These are phyloP conservation scores for Saccharomycopsis javanensis DNA, from an alignment of 805 yeast species.

Conservation along the genomic window DNA sequence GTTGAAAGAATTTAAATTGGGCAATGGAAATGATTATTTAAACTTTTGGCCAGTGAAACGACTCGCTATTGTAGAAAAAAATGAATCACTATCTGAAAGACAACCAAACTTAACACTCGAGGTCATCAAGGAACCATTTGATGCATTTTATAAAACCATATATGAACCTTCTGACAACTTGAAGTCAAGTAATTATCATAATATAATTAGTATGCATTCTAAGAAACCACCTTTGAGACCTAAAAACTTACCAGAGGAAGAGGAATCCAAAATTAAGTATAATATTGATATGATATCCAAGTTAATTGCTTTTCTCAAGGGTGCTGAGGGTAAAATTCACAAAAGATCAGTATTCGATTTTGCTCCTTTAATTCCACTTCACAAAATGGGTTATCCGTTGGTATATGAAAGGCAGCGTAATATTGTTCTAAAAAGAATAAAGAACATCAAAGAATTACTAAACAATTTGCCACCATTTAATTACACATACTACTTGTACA, in stretches of 20 bases:
- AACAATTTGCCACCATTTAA: constrained; percentile 1
- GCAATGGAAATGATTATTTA: neutral
- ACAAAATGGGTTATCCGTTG: constrained; percentile 4
- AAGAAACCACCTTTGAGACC: neutral
- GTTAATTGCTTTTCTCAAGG: neutral
- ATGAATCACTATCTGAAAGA: neutral
- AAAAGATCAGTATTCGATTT: neutral
- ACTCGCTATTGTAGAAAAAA: neutral
- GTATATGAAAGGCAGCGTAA: constrained; percentile 10
- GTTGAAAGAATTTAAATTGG: constrained; percentile 1
- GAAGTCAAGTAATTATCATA: neutral
- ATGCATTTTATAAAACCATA: neutral
- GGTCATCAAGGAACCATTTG: constrained; percentile 6
- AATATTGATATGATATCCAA: neutral
- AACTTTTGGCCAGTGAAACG: constrained; percentile 9
- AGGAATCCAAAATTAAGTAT: neutral
- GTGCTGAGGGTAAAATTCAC: neutral
- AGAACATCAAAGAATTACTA: neutral
- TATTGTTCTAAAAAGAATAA: constrained; percentile 6
- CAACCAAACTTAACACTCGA: neutral
- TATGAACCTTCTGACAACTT: neutral
- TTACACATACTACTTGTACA: neutral
- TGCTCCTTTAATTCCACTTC: constrained; percentile 6
- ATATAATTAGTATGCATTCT: neutral
- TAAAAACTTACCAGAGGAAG: neutral